A percentile compares a stretch with the other conserved stretches of the same genome.
Conservation (phyloP, 805 yeast species). For the Torulaspora franciscae region DNA sequence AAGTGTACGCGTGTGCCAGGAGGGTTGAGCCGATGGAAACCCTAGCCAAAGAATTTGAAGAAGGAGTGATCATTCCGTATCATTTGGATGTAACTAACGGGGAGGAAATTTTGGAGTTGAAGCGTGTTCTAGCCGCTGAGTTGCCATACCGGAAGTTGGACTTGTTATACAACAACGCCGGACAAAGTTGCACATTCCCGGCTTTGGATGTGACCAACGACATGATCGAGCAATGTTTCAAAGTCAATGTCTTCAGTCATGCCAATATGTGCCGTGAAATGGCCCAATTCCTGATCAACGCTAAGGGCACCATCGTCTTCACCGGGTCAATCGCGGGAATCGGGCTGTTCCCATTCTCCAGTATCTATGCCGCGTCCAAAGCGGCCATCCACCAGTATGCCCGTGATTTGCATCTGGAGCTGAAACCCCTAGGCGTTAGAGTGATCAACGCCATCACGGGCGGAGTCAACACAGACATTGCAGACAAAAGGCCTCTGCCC, state of each 20-base stretch:
- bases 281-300: slow-evolving; percentile 49
- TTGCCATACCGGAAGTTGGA: slow-evolving; percentile 49
- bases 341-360: slow-evolving; percentile 64
- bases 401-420: slow-evolving; percentile 54
- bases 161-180: slow-evolving; percentile 69
- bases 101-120: slow-evolving; percentile 45
- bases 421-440: slow-evolving; percentile 66
- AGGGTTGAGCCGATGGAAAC: slow-evolving; percentile 55
- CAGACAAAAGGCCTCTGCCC: slow-evolving; percentile 59
- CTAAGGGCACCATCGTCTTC: slow-evolving; percentile 64
- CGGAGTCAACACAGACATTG: slow-evolving; percentile 67
- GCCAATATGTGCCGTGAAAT: slow-evolving; percentile 59
- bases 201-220: slow-evolving; percentile 62
- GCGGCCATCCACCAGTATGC: slow-evolving; percentile 76
- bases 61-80: slow-evolving; percentile 42
- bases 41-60: slow-evolving; percentile 32
- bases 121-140: slow-evolving; percentile 39
- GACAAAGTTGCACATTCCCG: slow-evolving; percentile 67
- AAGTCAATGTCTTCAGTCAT: slow-evolving; percentile 69
- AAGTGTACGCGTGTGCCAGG: slow-evolving; percentile 72
- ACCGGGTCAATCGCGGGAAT: slow-evolving; percentile 71
- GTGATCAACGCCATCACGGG: slow-evolving; percentile 72
- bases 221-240: slow-evolving; percentile 46
- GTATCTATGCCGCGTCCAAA: slow-evolving; percentile 61
- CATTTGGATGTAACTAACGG: slow-evolving; percentile 53